Conservation (phyloP, 768 basidiomycete genomes). For the Hericium coralloides region DNA sequence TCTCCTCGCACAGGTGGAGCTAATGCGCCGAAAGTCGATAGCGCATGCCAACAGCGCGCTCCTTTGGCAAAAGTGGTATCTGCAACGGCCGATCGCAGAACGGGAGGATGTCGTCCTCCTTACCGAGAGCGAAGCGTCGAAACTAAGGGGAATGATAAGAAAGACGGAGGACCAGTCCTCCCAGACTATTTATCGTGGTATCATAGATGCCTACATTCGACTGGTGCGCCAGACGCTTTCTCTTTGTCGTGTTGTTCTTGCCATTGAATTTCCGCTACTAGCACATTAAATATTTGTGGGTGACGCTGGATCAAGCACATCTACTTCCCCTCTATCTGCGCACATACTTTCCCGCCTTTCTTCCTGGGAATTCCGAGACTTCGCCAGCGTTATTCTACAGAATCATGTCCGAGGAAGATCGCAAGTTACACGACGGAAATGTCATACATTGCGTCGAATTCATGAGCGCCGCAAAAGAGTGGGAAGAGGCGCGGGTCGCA, state of each 20-base stretch:
- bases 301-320: neutral
- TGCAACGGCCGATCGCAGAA: no score
- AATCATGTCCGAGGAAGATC: neutral
- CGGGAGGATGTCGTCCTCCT: no score
- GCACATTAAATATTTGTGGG: neutral
- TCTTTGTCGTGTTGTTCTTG: neutral
- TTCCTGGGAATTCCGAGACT: neutral
- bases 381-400: neutral
- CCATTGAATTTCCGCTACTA: neutral
- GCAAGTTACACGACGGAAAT: neutral
- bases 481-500: neutral
- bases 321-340: no score
- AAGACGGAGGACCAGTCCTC: slow-evolving; percentile 1
- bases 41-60: no score
- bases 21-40: slow-evolving; percentile 1
- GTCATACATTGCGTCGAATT: neutral
- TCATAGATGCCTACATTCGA: neutral
- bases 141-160: slow-evolving; percentile 8
- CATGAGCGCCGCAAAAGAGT: neutral
- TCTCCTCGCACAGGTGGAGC: slow-evolving; percentile 10
- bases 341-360: no score
- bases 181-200: no score
- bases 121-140: no score
- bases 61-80: no score
- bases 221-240: neutral